Conservation (phyloP, 2,329 filamentous ascomycete genomes). For the Talaromyces amestolkiae region DNA sequence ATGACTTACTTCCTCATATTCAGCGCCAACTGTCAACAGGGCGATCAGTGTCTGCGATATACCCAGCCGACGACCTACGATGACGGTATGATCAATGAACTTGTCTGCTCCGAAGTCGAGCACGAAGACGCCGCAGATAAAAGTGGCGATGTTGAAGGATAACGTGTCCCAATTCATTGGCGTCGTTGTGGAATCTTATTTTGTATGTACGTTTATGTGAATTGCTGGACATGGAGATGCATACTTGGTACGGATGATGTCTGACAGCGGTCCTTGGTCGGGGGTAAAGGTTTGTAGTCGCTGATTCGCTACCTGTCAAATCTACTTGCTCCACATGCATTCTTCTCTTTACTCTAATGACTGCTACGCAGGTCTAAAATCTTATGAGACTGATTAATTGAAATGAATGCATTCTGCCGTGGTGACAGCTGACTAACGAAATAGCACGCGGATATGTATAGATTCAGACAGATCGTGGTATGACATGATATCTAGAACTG, state of each 20-base stretch:
- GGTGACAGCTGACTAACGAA: not conserved
- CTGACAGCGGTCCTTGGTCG: not conserved
- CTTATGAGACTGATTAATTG: too few relatives aligned
- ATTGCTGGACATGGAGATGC: not conserved
- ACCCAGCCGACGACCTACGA: conserved; percentile 45
- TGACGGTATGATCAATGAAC: conserved; percentile 53
- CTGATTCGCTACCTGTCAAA: not conserved
- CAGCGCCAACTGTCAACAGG: conserved; percentile 53
- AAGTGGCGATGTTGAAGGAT: conserved; percentile 36
- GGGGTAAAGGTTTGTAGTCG: not conserved
- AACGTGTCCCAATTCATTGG: conserved; percentile 34
- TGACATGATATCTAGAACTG: conserved; percentile 15
- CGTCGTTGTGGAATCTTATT: too few relatives aligned
- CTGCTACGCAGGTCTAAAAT: not conserved
- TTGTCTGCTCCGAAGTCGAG: conserved; percentile 54
- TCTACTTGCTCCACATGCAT: not conserved
- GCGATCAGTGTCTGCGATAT: conserved; percentile 51
- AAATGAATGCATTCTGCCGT: not conserved
- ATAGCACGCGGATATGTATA: not conserved
- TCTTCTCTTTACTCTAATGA: not conserved
- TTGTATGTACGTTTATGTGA: not conserved
- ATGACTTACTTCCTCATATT: conserved; percentile 54
- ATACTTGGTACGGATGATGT: not conserved
- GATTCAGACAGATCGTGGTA: not conserved
- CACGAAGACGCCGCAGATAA: conserved; percentile 49